Evolutionary conservation across 208 protist genomes (phyloP).

Genomic region (Novymonas esmeraldas): DNA sequence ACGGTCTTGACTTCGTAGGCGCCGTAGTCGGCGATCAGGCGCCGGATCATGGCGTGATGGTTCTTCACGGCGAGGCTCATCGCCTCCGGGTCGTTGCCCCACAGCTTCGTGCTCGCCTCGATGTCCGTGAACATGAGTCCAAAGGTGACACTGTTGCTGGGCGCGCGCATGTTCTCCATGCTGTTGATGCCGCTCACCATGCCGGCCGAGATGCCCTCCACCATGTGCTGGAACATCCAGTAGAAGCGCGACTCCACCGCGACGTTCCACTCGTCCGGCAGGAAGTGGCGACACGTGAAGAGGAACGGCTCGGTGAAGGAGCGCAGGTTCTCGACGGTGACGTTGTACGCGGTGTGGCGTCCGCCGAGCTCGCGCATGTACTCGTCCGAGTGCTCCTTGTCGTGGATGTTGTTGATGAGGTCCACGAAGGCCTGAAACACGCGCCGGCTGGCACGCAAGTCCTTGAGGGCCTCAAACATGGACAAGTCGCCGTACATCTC

Average conservation of each 20-base stretch:
- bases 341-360: conserved; percentile 58
- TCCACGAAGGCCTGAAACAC: conserved; percentile 62
- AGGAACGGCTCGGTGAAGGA: conserved; percentile 72
- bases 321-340: conserved; percentile 46
- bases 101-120: conserved; percentile 78
- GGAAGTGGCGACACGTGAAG: conserved; percentile 69
- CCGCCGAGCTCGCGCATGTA: conserved; percentile 65
- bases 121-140: conserved; percentile 85
- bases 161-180: conserved; percentile 44
- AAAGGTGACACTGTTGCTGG: conserved; percentile 46
- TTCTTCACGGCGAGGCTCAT: conserved; percentile 73
- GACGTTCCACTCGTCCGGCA: conserved; percentile 74
- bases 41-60: conserved; percentile 71
- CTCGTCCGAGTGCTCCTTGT: conserved; percentile 41
- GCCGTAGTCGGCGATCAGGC: conserved; percentile 58
- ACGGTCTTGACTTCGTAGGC: conserved; percentile 88
- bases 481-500: conserved; percentile 65
- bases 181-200: conserved; percentile 51
- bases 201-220: conserved; percentile 50
- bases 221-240: conserved; percentile 52
- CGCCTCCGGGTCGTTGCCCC: conserved; percentile 55
- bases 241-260: conserved; percentile 66
- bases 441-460: conserved; percentile 46
- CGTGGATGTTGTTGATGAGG: conserved; percentile 48
- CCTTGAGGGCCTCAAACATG: conserved; percentile 57